These are phyloP conservation scores for Cyclocybe aegerita DNA, from an alignment of 768 basidiomycete genomes.

Conservation along the genomic window DNA sequence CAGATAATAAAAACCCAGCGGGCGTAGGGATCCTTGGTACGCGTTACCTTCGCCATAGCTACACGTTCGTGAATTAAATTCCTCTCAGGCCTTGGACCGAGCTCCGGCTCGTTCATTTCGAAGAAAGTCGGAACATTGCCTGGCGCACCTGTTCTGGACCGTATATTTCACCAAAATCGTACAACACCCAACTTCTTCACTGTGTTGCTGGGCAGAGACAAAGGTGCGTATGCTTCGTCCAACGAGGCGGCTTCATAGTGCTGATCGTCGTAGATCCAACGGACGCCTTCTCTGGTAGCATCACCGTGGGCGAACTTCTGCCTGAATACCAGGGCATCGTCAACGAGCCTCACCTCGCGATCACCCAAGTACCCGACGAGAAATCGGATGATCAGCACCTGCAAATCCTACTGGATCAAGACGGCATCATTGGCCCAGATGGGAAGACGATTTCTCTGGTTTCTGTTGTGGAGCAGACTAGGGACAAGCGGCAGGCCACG, in stretches of 20 bases:
- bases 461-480: constrained; percentile 44
- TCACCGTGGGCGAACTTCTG: constrained; percentile 63
- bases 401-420: constrained; percentile 58
- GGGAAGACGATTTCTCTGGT: constrained; percentile 45
- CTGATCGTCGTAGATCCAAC: constrained; percentile 37
- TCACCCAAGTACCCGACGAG: constrained; percentile 35
- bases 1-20: constrained; percentile 25
- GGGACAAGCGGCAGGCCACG: constrained; percentile 47
- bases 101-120: constrained; percentile 50
- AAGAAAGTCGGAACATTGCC: constrained; percentile 27
- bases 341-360: constrained; percentile 48
- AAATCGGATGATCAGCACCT: constrained; percentile 56
- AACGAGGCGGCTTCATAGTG: too few species aligned
- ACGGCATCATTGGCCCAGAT: constrained; percentile 64
- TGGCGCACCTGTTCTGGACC: constrained; percentile 59
- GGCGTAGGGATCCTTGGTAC: constrained; percentile 30
- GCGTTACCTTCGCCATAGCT: background rate
- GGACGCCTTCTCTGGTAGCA: constrained; percentile 52
- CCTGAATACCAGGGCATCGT: constrained; percentile 47
- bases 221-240: constrained; percentile 23
- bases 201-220: constrained; percentile 59
- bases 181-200: constrained; percentile 62
- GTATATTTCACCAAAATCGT: constrained; percentile 60
- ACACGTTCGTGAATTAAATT: constrained; percentile 9
- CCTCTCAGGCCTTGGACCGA: constrained; percentile 61